Conservation (phyloP, 192 early-diverging fungal genomes). For the Coemansia sp. region DNA sequence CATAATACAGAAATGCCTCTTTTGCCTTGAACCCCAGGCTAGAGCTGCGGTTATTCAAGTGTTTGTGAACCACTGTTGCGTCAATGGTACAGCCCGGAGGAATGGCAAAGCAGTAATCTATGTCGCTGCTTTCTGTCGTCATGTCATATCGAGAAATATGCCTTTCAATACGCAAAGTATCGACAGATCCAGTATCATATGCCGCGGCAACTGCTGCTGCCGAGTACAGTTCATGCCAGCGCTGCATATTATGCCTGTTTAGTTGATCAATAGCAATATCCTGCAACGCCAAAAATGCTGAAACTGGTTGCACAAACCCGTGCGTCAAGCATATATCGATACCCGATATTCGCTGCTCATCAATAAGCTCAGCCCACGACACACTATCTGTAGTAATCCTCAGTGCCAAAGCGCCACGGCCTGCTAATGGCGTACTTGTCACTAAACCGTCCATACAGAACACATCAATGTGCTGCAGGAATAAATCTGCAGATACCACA, state of each 20-base stretch:
- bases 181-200: neutral
- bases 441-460: neutral
- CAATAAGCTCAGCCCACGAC: slow-evolving; percentile 1
- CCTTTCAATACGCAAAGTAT: neutral
- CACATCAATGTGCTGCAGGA: neutral
- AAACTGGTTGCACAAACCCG: neutral
- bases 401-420: neutral
- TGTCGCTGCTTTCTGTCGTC: neutral
- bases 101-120: neutral
- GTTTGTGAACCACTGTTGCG: neutral
- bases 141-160: neutral
- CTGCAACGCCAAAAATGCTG: neutral
- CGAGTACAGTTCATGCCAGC: neutral
- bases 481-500: neutral
- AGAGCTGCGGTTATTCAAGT: neutral
- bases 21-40: slow-evolving; percentile 21
- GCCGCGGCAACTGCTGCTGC: neutral
- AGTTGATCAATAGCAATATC: neutral
- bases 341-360: neutral
- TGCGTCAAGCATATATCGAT: neutral
- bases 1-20: slow-evolving; percentile 30
- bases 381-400: neutral
- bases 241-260: neutral
- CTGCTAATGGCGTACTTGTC: neutral
- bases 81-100: neutral